phyloP scores from a whole-genome alignment of 129 eudicot genomes.

The Flaveria ramosissima region DNA sequence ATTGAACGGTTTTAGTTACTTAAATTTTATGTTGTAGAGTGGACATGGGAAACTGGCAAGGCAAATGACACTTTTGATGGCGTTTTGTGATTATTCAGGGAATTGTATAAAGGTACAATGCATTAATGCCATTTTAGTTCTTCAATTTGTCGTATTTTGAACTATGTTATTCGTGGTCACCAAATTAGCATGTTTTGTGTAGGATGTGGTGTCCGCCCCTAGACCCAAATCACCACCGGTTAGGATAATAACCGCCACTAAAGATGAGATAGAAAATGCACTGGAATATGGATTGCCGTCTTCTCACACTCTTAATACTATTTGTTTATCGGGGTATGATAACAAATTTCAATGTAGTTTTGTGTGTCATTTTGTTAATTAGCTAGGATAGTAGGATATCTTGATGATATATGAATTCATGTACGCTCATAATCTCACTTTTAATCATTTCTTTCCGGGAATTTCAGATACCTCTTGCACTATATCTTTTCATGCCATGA shows the following conservation, averaged over 20 bases:
- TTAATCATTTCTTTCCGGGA: background rate
- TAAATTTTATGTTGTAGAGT: constrained; percentile 58
- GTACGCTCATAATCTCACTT: constrained; percentile 11
- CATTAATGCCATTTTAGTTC: constrained; percentile 11
- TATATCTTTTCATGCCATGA: constrained; percentile 54
- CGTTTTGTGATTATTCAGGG: constrained; percentile 89
- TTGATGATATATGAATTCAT: background rate
- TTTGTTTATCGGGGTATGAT: constrained; percentile 86
- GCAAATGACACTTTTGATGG: constrained; percentile 92
- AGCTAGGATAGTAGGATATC: background rate
- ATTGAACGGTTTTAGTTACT: constrained; percentile 6
- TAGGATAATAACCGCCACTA: constrained; percentile 75
- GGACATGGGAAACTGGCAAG: constrained; percentile 96
- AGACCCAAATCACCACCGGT: constrained; percentile 91
- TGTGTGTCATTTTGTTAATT: background rate
- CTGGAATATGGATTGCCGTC: constrained; percentile 96
- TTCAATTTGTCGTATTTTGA: background rate
- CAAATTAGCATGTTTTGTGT: constrained; percentile 19
- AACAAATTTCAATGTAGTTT: background rate
- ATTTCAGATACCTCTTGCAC: constrained; percentile 68
- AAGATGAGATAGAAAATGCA: constrained; percentile 95
- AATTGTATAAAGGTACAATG: constrained; percentile 76
- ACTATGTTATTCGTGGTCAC: constrained; percentile 3
- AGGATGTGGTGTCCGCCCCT: constrained; percentile 97
- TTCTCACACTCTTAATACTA: constrained; percentile 95